Conservation (phyloP, 768 basidiomycete genomes). For the Panaeolus papilionaceus region DNA sequence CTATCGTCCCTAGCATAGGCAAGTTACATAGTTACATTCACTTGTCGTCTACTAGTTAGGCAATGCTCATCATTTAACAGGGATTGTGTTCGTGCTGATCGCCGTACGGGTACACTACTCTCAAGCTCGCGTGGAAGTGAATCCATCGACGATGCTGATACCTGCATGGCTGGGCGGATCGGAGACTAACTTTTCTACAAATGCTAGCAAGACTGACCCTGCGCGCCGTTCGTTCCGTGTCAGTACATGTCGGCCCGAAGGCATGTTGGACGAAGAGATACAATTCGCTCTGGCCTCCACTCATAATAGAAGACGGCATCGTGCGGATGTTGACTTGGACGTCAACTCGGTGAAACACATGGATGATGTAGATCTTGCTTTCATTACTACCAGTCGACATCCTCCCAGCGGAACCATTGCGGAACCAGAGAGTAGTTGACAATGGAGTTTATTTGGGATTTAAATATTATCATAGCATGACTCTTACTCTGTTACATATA, state of each 20-base stretch:
- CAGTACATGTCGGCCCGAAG: neutral
- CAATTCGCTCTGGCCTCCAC: neutral
- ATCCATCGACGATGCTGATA: neutral
- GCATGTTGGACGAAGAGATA: neutral
- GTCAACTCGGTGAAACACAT: neutral
- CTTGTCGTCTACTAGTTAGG: neutral
- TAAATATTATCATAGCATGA: neutral
- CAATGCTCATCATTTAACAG: conserved; percentile 15
- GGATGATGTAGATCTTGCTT: neutral
- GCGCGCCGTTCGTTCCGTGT: neutral
- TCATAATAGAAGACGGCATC: neutral
- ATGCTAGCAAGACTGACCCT: neutral
- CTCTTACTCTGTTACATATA: neutral
- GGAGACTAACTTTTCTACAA: neutral
- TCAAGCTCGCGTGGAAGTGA: neutral
- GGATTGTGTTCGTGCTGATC: conserved; percentile 31
- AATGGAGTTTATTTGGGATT: neutral
- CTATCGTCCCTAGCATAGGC: conserved; percentile 33
- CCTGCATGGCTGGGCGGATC: neutral
- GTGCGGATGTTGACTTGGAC: neutral
- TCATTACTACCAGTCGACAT: neutral
- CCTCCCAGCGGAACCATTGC: neutral
- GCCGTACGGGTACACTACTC: conserved; percentile 28
- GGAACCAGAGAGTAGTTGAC: neutral
- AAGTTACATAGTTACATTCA: neutral